These are phyloP conservation scores for Ceratocystis harringtonii DNA, from an alignment of 2,329 filamentous ascomycete genomes.

Conservation along the genomic window DNA sequence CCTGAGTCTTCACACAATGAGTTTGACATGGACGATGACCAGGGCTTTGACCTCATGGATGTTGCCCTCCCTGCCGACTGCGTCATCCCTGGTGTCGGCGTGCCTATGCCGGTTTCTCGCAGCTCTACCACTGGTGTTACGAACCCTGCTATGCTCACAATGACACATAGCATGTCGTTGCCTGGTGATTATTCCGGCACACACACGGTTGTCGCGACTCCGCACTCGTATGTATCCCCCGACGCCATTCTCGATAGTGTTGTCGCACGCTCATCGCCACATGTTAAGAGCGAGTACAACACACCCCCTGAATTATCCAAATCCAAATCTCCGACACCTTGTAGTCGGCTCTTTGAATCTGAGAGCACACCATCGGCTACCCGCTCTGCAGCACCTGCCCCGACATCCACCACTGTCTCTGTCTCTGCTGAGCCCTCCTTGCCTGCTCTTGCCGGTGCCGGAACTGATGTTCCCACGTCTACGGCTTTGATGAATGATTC, in stretches of 20 bases:
- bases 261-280: slow-evolving; percentile 21
- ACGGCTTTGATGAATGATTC: slow-evolving; percentile 18
- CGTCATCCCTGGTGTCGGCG: slow-evolving; percentile 15
- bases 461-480: slow-evolving; percentile 32
- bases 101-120: slow-evolving; percentile 6
- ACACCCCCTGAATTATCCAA: slow-evolving; percentile 47
- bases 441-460: slow-evolving; percentile 42
- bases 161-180: slow-evolving; percentile 19
- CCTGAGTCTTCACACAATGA: slow-evolving; percentile 38
- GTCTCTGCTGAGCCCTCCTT: slow-evolving; percentile 26
- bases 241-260: slow-evolving; percentile 28
- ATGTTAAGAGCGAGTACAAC: slow-evolving; percentile 36
- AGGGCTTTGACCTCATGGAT: slow-evolving; percentile 33
- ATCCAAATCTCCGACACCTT: slow-evolving; percentile 40
- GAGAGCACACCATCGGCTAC: slow-evolving; percentile 24
- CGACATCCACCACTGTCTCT: neutral
- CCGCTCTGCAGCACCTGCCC: slow-evolving; percentile 15
- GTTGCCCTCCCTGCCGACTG: slow-evolving; percentile 22
- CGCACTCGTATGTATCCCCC: slow-evolving; percentile 34
- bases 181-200: slow-evolving; percentile 4
- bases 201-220: slow-evolving; percentile 21
- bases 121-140: slow-evolving; percentile 9
- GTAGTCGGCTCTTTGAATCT: slow-evolving; percentile 33
- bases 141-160: slow-evolving; percentile 21
- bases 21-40: slow-evolving; percentile 31